phyloP scores from a whole-genome alignment of 2,329 filamentous ascomycete genomes.

The Colletotrichum navitas region DNA sequence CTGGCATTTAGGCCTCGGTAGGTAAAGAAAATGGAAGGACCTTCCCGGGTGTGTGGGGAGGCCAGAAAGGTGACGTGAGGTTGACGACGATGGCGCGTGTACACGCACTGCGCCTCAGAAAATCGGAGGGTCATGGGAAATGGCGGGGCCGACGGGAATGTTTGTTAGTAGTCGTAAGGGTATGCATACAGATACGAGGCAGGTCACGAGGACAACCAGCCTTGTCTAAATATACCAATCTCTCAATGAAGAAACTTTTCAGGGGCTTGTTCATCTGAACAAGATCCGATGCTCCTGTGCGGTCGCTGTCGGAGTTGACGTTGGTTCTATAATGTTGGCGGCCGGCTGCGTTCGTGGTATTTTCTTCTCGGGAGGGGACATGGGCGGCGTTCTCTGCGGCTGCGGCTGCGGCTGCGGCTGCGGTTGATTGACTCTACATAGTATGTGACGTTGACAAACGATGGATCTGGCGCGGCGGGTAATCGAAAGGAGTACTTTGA shows the following conservation, averaged over 20 bases:
- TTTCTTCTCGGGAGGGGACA: neutral
- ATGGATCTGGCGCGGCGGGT: neutral
- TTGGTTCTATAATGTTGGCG: neutral
- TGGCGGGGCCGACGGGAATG: neutral
- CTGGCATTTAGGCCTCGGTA: neutral
- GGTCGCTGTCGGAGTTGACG: neutral
- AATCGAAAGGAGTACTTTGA: neutral
- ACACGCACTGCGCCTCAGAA: constrained; percentile 32
- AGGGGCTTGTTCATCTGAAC: neutral
- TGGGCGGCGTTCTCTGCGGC: neutral
- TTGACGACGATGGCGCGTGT: constrained; percentile 22
- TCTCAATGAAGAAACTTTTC: neutral
- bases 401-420: neutral
- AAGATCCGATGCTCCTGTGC: neutral
- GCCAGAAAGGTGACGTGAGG: constrained; percentile 30
- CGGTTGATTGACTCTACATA: neutral
- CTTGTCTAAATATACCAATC: constrained; percentile 36
- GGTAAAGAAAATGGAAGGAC: neutral
- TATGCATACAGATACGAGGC: constrained; percentile 14
- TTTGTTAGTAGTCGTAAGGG: neutral
- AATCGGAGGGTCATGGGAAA: neutral
- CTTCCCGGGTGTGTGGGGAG: constrained; percentile 17
- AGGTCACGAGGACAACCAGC: constrained; percentile 24
- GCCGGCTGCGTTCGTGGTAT: neutral
- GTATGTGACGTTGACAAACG: neutral